phyloP scores from a whole-genome alignment of 208 protist genomes.

The Novymonas esmeraldas region DNA sequence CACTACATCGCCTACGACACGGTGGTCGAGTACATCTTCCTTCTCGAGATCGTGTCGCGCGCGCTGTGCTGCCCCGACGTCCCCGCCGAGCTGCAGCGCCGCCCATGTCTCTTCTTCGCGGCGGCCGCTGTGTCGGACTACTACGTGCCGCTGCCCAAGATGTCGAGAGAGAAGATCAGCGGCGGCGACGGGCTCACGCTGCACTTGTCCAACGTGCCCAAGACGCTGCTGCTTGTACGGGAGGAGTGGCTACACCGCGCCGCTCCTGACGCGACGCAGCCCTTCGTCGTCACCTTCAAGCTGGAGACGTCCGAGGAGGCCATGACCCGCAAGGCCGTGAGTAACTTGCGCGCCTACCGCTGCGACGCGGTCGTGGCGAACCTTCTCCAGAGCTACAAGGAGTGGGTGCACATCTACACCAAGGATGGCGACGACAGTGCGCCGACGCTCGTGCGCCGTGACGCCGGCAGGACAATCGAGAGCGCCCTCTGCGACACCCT shows the following conservation, averaged over 20 bases:
- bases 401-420: conserved; percentile 73
- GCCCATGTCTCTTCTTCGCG: conserved; percentile 71
- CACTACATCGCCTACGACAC: conserved; percentile 70
- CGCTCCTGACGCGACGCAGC: conserved; percentile 14
- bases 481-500: conserved; percentile 53
- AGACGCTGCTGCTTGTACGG: conserved; percentile 60
- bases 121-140: conserved; percentile 88
- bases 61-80: conserved; percentile 37
- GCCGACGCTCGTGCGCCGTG: conserved; percentile 32
- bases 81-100: conserved; percentile 16
- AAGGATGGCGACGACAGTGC: conserved; percentile 28
- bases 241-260: conserved; percentile 55
- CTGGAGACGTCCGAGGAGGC: conserved; percentile 72
- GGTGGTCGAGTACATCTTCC: conserved; percentile 82
- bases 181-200: conserved; percentile 71
- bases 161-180: conserved; percentile 81
- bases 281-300: conserved; percentile 81
- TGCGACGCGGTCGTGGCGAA: conserved; percentile 86
- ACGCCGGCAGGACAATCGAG: conserved; percentile 58
- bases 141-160: conserved; percentile 60
- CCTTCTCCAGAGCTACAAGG: conserved; percentile 82
- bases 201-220: conserved; percentile 70
- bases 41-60: conserved; percentile 48
- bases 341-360: conserved; percentile 65
- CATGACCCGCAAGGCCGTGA: conserved; percentile 72